phyloP scores from a whole-genome alignment of 352 stramenopile species.

The Globisporangium camurandrum region DNA sequence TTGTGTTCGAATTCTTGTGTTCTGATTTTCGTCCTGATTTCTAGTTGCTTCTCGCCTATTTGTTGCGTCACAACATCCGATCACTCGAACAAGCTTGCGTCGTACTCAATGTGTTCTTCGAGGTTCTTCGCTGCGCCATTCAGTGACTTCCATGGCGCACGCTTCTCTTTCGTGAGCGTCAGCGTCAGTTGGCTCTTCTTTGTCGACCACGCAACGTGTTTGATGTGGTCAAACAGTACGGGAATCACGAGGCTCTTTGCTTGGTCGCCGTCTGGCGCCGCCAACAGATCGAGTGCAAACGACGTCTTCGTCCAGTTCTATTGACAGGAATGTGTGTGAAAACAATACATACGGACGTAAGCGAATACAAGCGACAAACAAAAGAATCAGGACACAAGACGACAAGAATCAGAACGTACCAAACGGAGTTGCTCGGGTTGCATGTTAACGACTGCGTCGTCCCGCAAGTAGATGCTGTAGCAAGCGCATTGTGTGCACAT shows the following conservation, averaged over 20 bases:
- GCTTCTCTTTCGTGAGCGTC: conserved; percentile 54
- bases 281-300: conserved; percentile 61
- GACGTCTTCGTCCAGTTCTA: conserved; percentile 80
- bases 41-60: background rate
- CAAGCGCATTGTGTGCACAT: background rate
- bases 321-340: no score
- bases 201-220: conserved; percentile 45
- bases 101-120: conserved; percentile 82
- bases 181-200: conserved; percentile 61
- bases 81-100: conserved; percentile 71
- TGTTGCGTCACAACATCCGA: background rate
- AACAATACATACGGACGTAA: no score
- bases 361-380: background rate
- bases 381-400: background rate
- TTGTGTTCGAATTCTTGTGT: background rate
- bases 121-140: conserved; percentile 78
- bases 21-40: background rate
- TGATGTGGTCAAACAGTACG: conserved; percentile 62
- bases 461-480: conserved; percentile 75
- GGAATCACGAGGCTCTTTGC: conserved; percentile 70
- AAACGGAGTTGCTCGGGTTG: conserved; percentile 51
- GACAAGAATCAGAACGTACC: no score
- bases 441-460: conserved; percentile 45
- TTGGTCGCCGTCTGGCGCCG: conserved; percentile 20
- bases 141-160: conserved; percentile 63